These are phyloP conservation scores for Ophiostoma piceae DNA, from an alignment of 2,329 filamentous ascomycete species.

Conservation along the genomic window DNA sequence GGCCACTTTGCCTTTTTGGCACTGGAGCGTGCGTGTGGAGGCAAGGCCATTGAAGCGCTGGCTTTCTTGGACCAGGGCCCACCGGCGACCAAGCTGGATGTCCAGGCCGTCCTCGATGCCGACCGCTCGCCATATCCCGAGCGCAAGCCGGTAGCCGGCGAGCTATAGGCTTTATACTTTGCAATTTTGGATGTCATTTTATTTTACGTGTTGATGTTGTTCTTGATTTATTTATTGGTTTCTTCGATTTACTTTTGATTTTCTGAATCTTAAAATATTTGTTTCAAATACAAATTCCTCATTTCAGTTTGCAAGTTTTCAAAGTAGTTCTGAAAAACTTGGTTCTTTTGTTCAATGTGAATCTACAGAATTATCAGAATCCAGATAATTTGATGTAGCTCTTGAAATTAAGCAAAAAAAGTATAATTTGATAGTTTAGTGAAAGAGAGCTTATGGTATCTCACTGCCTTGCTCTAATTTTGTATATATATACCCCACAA, in stretches of 20 bases:
- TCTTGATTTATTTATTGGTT: background rate
- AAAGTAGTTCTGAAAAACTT: no score
- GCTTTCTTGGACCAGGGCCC: constrained; percentile 42
- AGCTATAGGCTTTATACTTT: background rate
- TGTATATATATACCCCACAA: no score
- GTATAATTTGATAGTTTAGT: no score
- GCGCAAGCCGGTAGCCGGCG: background rate
- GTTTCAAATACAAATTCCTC: background rate
- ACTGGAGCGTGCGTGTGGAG: constrained; percentile 72
- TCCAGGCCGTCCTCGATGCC: constrained; percentile 24
- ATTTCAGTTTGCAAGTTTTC: background rate
- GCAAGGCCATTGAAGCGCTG: constrained; percentile 57
- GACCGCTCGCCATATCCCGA: constrained; percentile 8
- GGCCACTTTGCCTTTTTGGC: constrained; percentile 82
- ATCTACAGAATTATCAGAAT: no score
- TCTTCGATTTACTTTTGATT: background rate
- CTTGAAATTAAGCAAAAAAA: no score
- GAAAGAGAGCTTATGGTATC: no score
- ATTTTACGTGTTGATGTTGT: background rate
- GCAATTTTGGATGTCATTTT: background rate
- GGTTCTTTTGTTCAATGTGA: no score
- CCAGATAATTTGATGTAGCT: no score
- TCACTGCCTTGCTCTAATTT: no score
- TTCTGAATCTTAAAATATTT: background rate
- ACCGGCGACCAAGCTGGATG: constrained; percentile 25